These are phyloP conservation scores for Boehmeria nivea DNA, from an alignment of 306 rosid genomes.

Conservation along the genomic window DNA sequence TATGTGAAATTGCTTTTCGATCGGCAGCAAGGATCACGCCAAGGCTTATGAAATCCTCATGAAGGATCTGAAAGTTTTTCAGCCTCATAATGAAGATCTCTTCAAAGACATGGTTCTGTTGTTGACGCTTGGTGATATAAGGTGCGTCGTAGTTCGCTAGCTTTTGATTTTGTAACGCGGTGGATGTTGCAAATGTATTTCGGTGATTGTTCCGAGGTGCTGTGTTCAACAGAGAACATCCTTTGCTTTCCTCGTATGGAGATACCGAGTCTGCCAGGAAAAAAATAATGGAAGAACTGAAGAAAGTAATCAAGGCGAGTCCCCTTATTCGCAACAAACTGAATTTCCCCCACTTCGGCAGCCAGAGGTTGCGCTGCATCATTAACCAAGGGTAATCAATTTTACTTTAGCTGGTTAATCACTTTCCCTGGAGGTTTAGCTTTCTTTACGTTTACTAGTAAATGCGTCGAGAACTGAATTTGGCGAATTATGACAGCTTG, in stretches of 20 bases:
- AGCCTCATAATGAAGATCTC: conserved; percentile 61
- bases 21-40: conserved; percentile 37
- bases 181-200: not conserved
- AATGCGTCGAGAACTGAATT: too few relatives aligned
- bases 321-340: conserved; percentile 67
- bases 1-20: not conserved
- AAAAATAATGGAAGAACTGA: conserved; percentile 63
- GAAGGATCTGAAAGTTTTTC: conserved; percentile 67
- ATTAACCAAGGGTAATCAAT: conserved; percentile 63
- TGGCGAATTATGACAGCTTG: too few relatives aligned
- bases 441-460: too few relatives aligned
- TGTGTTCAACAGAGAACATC: conserved; percentile 52
- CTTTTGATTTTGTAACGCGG: not conserved
- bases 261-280: conserved; percentile 76
- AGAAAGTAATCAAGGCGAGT: conserved; percentile 70
- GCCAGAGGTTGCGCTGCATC: conserved; percentile 62
- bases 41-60: conserved; percentile 67
- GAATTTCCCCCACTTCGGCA: conserved; percentile 59
- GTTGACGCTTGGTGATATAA: conserved; percentile 62
- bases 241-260: conserved; percentile 60
- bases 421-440: too few relatives aligned
- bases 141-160: too few relatives aligned
- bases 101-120: conserved; percentile 81
- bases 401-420: too few relatives aligned
- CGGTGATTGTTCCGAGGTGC: conserved; percentile 16